phyloP scores from a whole-genome alignment of 2,329 filamentous ascomycete species.

The Clonostachys rhizophaga region DNA sequence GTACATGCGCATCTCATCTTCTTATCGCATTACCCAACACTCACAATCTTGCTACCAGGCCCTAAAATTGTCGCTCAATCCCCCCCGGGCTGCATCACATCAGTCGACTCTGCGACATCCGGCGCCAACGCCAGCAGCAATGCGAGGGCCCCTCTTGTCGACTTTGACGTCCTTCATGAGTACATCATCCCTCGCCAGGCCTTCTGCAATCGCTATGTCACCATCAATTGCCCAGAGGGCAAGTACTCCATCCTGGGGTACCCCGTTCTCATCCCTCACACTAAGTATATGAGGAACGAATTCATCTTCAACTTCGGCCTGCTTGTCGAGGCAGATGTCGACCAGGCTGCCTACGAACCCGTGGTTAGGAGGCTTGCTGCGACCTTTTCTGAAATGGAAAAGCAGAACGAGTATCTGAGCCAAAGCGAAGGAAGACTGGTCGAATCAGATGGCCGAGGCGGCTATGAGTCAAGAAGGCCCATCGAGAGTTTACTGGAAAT shows the following conservation, averaged over 20 bases:
- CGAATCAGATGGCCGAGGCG: not conserved
- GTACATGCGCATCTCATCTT: slow-evolving; percentile 23
- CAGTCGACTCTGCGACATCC: slow-evolving; percentile 14
- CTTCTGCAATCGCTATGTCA: slow-evolving; percentile 88
- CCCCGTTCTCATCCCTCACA: slow-evolving; percentile 80
- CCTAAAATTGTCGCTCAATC: slow-evolving; percentile 60
- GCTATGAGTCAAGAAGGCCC: slow-evolving; percentile 47
- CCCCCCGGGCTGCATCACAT: slow-evolving; percentile 57
- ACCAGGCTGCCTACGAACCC: slow-evolving; percentile 75
- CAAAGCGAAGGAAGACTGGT: slow-evolving; percentile 39
- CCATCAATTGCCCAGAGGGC: slow-evolving; percentile 66
- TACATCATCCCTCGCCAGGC: slow-evolving; percentile 94
- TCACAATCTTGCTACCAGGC: slow-evolving; percentile 26
- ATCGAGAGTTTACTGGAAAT: slow-evolving; percentile 84
- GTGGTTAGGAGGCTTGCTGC: slow-evolving; percentile 83
- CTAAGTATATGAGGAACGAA: slow-evolving; percentile 84
- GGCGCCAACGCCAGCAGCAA: slow-evolving; percentile 7
- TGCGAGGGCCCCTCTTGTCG: slow-evolving; percentile 58
- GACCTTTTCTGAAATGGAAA: slow-evolving; percentile 85
- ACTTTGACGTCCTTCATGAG: slow-evolving; percentile 81
- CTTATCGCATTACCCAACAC: not conserved
- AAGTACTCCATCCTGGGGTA: slow-evolving; percentile 79
- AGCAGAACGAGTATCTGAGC: slow-evolving; percentile 81
- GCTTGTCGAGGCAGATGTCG: slow-evolving; percentile 61
- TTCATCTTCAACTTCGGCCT: slow-evolving; percentile 99